A percentile compares a stretch with the other conserved stretches of the same genome.
phyloP scores from a whole-genome alignment of 257 asterid species.

The Catharanthus roseus region DNA sequence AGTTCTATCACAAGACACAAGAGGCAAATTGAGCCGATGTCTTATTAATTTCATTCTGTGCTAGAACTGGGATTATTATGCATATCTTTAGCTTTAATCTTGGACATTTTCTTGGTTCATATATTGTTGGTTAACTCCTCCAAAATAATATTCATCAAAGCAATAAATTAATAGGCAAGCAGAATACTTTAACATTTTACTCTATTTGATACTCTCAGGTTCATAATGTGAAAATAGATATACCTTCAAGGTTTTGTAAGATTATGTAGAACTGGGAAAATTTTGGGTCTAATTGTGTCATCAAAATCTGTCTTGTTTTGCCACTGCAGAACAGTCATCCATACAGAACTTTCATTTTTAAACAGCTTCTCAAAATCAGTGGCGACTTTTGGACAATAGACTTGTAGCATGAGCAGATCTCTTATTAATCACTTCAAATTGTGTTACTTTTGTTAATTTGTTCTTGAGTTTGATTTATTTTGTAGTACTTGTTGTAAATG shows the following conservation, averaged over 20 bases:
- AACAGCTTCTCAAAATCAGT: not conserved
- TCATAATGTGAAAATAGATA: too few relatives aligned
- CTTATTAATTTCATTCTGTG: too few relatives aligned
- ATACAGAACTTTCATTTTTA: not conserved
- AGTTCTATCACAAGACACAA: too few relatives aligned
- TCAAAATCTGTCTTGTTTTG: not conserved
- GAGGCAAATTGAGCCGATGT: too few relatives aligned
- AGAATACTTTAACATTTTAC: not conserved
- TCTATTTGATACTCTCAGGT: too few relatives aligned
- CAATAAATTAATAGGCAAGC: not conserved
- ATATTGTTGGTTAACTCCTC: not conserved
- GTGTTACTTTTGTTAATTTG: not conserved
- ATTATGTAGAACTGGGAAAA: not conserved
- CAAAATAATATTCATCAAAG: not conserved
- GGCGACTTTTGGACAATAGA: not conserved
- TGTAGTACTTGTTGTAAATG: constrained; percentile 11
- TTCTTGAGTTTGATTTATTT: not conserved
- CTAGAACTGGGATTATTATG: too few relatives aligned
- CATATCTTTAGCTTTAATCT: too few relatives aligned
- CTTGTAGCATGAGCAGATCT: too few relatives aligned
- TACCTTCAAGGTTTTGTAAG: too few relatives aligned
- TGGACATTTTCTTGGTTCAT: not conserved
- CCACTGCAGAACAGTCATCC: not conserved
- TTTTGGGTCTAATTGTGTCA: not conserved
- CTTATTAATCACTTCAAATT: not conserved